Conservation (phyloP, 805 yeast species). For the Zygotorulaspora florentina region DNA sequence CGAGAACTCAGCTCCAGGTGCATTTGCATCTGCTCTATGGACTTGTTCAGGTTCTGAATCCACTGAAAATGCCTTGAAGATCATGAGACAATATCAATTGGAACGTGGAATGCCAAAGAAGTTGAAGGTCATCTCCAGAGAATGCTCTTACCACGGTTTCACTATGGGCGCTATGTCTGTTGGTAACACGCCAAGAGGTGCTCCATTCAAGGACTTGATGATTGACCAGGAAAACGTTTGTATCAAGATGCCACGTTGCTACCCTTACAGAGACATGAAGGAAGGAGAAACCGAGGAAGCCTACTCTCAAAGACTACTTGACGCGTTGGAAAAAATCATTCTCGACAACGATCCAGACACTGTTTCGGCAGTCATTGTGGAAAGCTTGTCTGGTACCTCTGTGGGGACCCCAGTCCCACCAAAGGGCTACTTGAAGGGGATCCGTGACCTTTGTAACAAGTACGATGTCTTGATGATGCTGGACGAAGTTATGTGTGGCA, state of each 20-base stretch:
- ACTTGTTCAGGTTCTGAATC: conserved; percentile 67
- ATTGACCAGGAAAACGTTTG: conserved; percentile 25
- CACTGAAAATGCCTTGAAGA: conserved; percentile 61
- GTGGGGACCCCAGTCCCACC: conserved; percentile 44
- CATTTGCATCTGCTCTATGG: conserved; percentile 42
- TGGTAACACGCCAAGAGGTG: conserved; percentile 37
- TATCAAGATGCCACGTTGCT: conserved; percentile 32
- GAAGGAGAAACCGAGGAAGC: conserved; percentile 39
- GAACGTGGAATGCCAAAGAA: conserved; percentile 43
- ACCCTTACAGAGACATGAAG: conserved; percentile 34
- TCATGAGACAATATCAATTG: conserved; percentile 46
- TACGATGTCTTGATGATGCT: conserved; percentile 47
- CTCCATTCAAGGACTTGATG: conserved; percentile 31
- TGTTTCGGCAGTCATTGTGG: conserved; percentile 42
- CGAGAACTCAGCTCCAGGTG: conserved; percentile 38
- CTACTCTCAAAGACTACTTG: conserved; percentile 38
- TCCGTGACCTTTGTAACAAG: conserved; percentile 46
- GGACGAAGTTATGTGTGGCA: conserved; percentile 58
- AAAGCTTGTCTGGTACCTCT: conserved; percentile 47
- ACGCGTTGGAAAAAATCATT: conserved; percentile 42
- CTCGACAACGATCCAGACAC: conserved; percentile 42
- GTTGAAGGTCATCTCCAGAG: conserved; percentile 41
- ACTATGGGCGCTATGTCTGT: conserved; percentile 45
- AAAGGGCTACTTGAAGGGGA: conserved; percentile 45
- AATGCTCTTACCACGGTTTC: conserved; percentile 47